These are phyloP conservation scores for Raphidocelis subcapitata DNA, from an alignment of 139 green algal species.

Conservation along the genomic window DNA sequence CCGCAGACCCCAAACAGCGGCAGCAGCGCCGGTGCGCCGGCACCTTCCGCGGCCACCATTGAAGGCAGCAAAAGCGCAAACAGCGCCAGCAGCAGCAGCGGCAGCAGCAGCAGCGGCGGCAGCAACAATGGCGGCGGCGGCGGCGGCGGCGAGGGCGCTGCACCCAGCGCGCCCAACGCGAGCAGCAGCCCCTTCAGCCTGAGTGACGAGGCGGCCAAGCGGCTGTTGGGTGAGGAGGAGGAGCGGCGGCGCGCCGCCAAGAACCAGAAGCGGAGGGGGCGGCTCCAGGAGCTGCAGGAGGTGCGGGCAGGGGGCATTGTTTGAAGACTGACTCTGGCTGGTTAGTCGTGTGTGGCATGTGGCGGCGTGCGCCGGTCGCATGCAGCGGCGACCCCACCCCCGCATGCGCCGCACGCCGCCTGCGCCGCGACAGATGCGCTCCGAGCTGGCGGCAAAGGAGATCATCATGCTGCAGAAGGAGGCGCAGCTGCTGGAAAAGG, in stretches of 20 bases:
- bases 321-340: background rate
- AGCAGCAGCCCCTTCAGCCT: constrained; percentile 1
- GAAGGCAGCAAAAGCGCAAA: too few species aligned
- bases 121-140: too few species aligned
- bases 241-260: constrained; percentile 43
- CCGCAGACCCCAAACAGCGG: too few species aligned
- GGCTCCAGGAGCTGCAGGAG: constrained; percentile 69
- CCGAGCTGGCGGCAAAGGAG: constrained; percentile 75
- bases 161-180: too few species aligned
- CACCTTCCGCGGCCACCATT: too few species aligned
- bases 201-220: constrained; percentile 31
- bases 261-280: constrained; percentile 41
- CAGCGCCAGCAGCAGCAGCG: too few species aligned
- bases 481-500: constrained; percentile 69
- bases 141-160: too few species aligned
- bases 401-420: background rate
- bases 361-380: too few species aligned
- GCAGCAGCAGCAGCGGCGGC: too few species aligned
- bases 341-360: too few species aligned
- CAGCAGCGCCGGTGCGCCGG: too few species aligned
- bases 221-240: constrained; percentile 50
- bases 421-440: constrained; percentile 46
- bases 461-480: constrained; percentile 72
- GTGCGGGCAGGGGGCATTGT: constrained; percentile 9
- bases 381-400: too few species aligned